Conservation (phyloP, 306 rosid genomes). For the Acmispon strigosus region DNA sequence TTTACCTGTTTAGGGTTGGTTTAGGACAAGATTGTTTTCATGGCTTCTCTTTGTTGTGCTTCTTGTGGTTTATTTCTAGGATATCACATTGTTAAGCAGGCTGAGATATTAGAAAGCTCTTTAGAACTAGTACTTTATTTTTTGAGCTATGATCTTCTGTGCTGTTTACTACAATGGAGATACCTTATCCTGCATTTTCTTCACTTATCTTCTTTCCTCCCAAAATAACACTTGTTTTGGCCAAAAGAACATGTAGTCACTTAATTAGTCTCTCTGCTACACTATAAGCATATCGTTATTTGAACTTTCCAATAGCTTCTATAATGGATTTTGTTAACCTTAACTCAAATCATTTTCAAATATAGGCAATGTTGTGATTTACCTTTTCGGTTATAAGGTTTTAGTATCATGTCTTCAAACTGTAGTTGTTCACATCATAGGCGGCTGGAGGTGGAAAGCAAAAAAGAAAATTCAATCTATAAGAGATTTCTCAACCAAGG, state of each 20-base stretch:
- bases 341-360: not conserved
- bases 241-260: not conserved
- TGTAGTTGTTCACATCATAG: conserved; percentile 13
- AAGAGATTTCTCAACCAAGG: conserved; percentile 15
- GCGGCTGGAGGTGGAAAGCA: conserved; percentile 2
- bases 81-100: too few species aligned
- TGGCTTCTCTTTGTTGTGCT: not conserved
- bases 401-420: not conserved
- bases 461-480: not conserved
- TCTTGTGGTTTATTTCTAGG: too few species aligned
- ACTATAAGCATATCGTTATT: not conserved
- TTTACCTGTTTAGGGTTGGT: not conserved
- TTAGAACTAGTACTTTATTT: too few species aligned
- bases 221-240: not conserved
- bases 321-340: not conserved
- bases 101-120: not conserved
- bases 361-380: not conserved
- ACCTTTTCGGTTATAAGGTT: conserved; percentile 2
- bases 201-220: not conserved
- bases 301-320: not conserved
- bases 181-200: not conserved
- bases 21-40: not conserved
- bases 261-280: not conserved
- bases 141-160: not conserved
- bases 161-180: not conserved